phyloP scores from a whole-genome alignment of 208 protist species.

The Vickermania ingenoplastis region DNA sequence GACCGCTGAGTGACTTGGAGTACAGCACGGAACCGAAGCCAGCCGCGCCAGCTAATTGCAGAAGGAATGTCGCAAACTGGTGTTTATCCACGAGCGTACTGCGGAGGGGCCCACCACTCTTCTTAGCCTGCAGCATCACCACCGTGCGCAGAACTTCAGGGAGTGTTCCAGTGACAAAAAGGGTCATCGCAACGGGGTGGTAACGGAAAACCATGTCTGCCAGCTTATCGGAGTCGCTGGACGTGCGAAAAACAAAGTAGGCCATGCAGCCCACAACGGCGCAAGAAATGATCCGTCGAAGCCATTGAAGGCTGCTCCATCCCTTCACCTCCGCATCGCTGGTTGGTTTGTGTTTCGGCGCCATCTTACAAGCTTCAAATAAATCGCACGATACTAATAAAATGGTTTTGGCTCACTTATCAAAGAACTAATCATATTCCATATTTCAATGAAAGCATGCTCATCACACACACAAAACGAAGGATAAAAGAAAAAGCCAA shows the following conservation, averaged over 20 bases:
- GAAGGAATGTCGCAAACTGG: not conserved
- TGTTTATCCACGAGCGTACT: not conserved
- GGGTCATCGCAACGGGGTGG: conserved; percentile 1
- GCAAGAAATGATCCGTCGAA: not conserved
- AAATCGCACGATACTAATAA: too few relatives aligned
- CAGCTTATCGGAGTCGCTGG: not conserved
- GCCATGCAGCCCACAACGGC: not conserved
- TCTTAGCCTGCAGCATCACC: not conserved
- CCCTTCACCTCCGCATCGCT: not conserved
- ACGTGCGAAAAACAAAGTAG: not conserved
- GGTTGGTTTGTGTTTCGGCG: conserved; percentile 2
- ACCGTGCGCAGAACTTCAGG: conserved; percentile 1
- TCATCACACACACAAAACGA: too few relatives aligned
- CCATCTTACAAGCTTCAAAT: too few relatives aligned
- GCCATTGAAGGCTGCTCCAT: not conserved
- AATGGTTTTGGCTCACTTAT: too few relatives aligned
- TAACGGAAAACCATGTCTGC: not conserved
- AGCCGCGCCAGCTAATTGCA: not conserved
- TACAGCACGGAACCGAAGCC: conserved; percentile 1
- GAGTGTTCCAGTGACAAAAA: not conserved
- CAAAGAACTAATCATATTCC: too few relatives aligned
- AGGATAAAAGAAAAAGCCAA: too few relatives aligned
- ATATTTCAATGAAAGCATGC: too few relatives aligned
- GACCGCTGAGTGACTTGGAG: not conserved
- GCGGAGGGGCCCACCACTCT: not conserved